Evolutionary conservation across 1,139 yeast genomes (phyloP).

Genomic region (Chernovozyma aurita): DNA sequence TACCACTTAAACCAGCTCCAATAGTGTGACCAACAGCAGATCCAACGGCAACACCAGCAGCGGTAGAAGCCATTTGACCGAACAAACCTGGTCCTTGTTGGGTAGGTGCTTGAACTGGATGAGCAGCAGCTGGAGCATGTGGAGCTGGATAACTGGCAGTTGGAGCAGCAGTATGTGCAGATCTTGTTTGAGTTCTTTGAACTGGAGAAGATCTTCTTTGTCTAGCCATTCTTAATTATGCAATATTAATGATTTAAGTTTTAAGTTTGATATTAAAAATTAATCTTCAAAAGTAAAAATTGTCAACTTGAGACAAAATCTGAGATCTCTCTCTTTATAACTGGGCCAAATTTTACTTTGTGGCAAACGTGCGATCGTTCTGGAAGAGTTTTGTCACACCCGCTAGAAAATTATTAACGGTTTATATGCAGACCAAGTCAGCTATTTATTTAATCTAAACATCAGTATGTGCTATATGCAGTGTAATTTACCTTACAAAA

Average conservation of each 20-base stretch:
- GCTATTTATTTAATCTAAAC: too few species aligned
- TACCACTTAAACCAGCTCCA: slow-evolving; percentile 87
- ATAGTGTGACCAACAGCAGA: slow-evolving; percentile 94
- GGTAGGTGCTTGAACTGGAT: slow-evolving; percentile 27
- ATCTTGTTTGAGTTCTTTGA: slow-evolving; percentile 60
- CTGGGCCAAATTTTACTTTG: slow-evolving; percentile 1
- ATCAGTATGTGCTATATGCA: too few species aligned
- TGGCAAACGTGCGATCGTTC: slow-evolving; percentile 6
- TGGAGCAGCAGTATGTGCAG: slow-evolving; percentile 73
- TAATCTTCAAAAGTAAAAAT: background rate
- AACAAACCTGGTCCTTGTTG: slow-evolving; percentile 78
- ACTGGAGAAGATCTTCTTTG: slow-evolving; percentile 64
- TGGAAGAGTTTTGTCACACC: slow-evolving; percentile 2
- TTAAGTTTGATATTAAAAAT: background rate
- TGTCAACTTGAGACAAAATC: background rate
- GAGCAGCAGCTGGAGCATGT: slow-evolving; percentile 29
- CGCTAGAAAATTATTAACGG: too few species aligned
- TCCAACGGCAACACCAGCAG: slow-evolving; percentile 99
- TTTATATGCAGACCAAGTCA: too few species aligned
- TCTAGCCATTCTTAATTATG: slow-evolving; percentile 45
- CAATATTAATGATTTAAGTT: background rate
- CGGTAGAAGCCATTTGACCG: slow-evolving; percentile 97
- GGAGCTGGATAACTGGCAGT: slow-evolving; percentile 31
- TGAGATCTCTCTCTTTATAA: background rate
- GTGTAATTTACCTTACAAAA: too few species aligned